phyloP scores from a whole-genome alignment of 257 asterid genomes.

The Solanum verrucosum region DNA sequence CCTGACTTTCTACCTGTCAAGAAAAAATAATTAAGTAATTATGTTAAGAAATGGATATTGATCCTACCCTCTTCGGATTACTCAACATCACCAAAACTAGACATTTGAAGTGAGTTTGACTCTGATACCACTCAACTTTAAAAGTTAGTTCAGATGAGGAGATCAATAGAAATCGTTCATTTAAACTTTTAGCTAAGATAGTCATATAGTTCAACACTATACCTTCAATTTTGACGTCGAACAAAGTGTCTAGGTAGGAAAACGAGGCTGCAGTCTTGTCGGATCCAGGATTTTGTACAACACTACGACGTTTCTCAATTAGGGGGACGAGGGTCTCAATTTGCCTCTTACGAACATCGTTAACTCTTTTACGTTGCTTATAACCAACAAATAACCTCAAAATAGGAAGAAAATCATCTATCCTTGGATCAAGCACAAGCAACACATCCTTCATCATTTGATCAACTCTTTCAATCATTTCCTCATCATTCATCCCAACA shows the following conservation, averaged over 20 bases:
- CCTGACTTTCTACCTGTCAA: conserved; percentile 28
- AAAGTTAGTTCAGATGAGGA: accelerated
- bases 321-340: conserved; percentile 57
- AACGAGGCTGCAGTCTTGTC: conserved; percentile 50
- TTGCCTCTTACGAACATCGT: conserved; percentile 54
- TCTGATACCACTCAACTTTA: neutral
- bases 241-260: conserved; percentile 70
- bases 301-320: conserved; percentile 51
- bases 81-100: too few relatives aligned
- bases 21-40: neutral
- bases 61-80: neutral
- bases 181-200: neutral
- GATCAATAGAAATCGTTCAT: neutral
- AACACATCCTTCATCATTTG: conserved; percentile 60
- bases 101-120: neutral
- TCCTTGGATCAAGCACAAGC: conserved; percentile 60
- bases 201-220: neutral
- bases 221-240: conserved; percentile 64
- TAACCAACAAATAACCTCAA: conserved; percentile 56
- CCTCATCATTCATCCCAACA: conserved; percentile 63
- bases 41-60: neutral
- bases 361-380: conserved; percentile 52
- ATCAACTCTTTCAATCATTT: conserved; percentile 51
- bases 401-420: conserved; percentile 75
- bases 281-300: conserved; percentile 38